Evolutionary conservation across 177 flowering plant species (phyloP), one percentile per base, ranked within the genome.

Genomic region (Telopea speciosissima): DNA sequence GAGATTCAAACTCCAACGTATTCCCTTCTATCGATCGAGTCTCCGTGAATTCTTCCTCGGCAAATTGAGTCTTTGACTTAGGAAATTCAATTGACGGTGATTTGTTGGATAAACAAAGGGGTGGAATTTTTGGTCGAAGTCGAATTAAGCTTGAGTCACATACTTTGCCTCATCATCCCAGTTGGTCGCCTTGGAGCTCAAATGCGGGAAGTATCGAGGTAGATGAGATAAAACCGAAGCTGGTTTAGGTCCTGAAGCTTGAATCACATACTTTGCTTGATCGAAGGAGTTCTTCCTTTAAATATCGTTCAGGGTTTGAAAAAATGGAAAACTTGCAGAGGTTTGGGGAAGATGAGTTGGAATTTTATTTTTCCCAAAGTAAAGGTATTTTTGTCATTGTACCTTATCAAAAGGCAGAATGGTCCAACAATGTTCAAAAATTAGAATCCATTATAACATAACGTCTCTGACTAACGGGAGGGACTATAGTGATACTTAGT

Each of bases 11-110:
- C 24, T 19, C 61, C n/a, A n/a, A 58, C 24, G 1, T n/a, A 5
- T 19, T n/a, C 71, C 83, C 86, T 58, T 79, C 84, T 13, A 77
- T 84, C 44, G 84, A 85, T 72, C 87, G 86, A 60, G n/a, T 68
- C 75, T 33, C 85, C n/a, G 56, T 81, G 7, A 24, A 80, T 33
- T 81, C 83, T 1, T 66, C 83, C 1, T 67, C 81, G 8, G 62
- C 67, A n/a, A 45, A 56, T 68, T 66, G 73, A 24, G 66, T 69
- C 25, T 73, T 77, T 60, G 60, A 72, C 31, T 28, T 49, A 60
- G 16, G 24, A 21, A 74, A 59, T 22, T 52, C 70, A 12, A 6
- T 45, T 54, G 42, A 8, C 54, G 28, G n/a, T 72, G 63, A 63
- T 67, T 40, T 66, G 3, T 10, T 13, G 54, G 61, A 72, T 24